Evolutionary conservation across 257 asterid genomes (phyloP).

Genomic region (Solanum ahanhuiri): DNA sequence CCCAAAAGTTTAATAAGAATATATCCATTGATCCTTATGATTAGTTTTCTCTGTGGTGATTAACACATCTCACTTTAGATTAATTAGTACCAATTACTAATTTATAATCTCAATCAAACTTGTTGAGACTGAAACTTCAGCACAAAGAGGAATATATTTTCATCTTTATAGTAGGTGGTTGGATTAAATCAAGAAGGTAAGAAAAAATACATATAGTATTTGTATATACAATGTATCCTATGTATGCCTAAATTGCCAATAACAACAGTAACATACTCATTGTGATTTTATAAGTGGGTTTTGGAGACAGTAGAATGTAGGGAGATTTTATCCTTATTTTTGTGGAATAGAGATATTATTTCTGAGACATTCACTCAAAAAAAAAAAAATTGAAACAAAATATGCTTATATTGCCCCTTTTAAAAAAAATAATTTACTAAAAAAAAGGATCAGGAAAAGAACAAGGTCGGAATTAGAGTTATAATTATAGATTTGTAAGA

Average conservation of each 20-base stretch:
- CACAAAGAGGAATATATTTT: neutral
- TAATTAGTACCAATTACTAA: neutral
- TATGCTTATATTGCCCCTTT: neutral
- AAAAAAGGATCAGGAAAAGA: neutral
- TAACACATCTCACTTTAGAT: neutral
- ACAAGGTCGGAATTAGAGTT: neutral
- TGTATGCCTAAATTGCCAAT: neutral
- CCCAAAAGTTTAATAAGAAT: neutral
- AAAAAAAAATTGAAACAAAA: neutral
- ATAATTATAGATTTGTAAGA: neutral
- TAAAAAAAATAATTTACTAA: neutral
- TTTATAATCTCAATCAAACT: neutral
- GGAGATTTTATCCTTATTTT: neutral
- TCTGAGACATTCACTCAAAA: neutral
- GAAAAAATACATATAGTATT: neutral
- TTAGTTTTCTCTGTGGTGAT: neutral
- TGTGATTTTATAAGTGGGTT: neutral
- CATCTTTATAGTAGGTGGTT: neutral
- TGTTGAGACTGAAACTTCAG: neutral
- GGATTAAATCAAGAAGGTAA: neutral
- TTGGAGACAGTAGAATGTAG: accelerated
- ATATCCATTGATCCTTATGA: neutral
- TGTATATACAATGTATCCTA: neutral
- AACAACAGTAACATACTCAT: neutral
- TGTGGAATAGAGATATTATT: accelerated